phyloP scores from a whole-genome alignment of 768 basidiomycete species.

The Mycena albidolilacea region DNA sequence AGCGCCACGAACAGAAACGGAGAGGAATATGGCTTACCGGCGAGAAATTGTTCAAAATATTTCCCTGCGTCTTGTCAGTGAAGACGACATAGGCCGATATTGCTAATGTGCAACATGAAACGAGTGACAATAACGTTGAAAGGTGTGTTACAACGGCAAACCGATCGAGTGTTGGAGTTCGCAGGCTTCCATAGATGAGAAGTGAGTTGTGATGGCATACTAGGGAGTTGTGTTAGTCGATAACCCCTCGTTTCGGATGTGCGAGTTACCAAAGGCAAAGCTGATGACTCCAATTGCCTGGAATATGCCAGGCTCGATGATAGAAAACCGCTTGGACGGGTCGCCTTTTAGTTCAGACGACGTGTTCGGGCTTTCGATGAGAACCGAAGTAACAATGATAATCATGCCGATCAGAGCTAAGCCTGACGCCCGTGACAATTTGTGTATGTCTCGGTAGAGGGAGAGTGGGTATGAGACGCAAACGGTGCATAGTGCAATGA shows the following conservation, averaged over 20 bases:
- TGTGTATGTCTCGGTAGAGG: constrained; percentile 97
- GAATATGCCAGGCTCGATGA: constrained; percentile 87
- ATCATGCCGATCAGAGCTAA: constrained; percentile 95
- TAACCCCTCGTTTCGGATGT: background rate
- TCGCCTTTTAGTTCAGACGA: constrained; percentile 83
- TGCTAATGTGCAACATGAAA: constrained; percentile 89
- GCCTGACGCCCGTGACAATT: constrained; percentile 92
- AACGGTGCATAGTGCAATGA: constrained; percentile 89
- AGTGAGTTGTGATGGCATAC: constrained; percentile 99
- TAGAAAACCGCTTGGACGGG: constrained; percentile 78
- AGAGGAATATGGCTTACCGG: constrained; percentile 60
- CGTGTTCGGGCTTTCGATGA: constrained; percentile 86
- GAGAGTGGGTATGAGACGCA: constrained; percentile 95
- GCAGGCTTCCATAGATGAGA: constrained; percentile 94
- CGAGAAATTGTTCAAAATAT: constrained; percentile 96
- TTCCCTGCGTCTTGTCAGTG: constrained; percentile 94
- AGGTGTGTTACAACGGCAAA: constrained; percentile 95
- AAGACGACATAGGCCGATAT: constrained; percentile 90
- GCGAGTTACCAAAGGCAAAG: constrained; percentile 79
- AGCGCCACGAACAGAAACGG: background rate
- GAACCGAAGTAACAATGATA: constrained; percentile 90
- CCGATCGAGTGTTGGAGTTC: constrained; percentile 93
- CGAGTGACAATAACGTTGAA: constrained; percentile 86
- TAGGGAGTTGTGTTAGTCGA: constrained; percentile 39
- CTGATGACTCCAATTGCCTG: constrained; percentile 98